Conservation (phyloP, 805 yeast species). For the Barnettozyma populi region DNA sequence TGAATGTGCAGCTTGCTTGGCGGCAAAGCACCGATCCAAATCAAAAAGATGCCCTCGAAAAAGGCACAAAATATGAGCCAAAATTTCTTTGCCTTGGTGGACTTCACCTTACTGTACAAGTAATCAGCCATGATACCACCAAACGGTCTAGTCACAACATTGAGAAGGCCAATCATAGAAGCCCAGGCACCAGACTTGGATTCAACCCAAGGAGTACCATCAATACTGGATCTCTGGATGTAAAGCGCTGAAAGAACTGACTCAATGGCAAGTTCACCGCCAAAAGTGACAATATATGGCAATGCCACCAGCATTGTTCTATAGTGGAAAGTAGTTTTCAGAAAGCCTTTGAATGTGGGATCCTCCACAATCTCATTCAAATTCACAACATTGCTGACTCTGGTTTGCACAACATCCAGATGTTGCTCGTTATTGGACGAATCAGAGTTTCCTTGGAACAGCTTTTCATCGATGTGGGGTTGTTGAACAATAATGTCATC, state of each 20-base stretch:
- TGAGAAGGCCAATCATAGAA: slow-evolving; percentile 29
- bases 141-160: slow-evolving; percentile 27
- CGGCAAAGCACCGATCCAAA: slow-evolving; percentile 32
- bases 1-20: slow-evolving; percentile 19
- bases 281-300: slow-evolving; percentile 26
- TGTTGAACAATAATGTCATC: slow-evolving; percentile 5
- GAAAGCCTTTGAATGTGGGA: slow-evolving; percentile 18
- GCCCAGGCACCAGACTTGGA: slow-evolving; percentile 28
- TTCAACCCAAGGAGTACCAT: slow-evolving; percentile 17
- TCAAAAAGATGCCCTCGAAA: slow-evolving; percentile 29
- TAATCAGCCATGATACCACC: slow-evolving; percentile 28
- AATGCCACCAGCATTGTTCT: slow-evolving; percentile 27
- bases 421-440: slow-evolving; percentile 1
- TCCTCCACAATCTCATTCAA: slow-evolving; percentile 24
- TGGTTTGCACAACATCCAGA: slow-evolving; percentile 13
- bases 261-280: slow-evolving; percentile 29
- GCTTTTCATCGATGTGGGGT: slow-evolving; percentile 6
- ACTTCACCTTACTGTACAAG: slow-evolving; percentile 25
- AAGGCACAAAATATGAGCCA: slow-evolving; percentile 29
- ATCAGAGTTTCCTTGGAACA: slow-evolving; percentile 1
- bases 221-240: slow-evolving; percentile 10
- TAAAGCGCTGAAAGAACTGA: slow-evolving; percentile 24
- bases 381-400: slow-evolving; percentile 17
- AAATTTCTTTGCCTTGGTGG: slow-evolving; percentile 29
- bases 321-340: slow-evolving; percentile 20